Evolutionary conservation across 169 alveolate species (phyloP), one percentile per base, ranked within the genome.

Genomic region (Plasmodium gonderi): DNA sequence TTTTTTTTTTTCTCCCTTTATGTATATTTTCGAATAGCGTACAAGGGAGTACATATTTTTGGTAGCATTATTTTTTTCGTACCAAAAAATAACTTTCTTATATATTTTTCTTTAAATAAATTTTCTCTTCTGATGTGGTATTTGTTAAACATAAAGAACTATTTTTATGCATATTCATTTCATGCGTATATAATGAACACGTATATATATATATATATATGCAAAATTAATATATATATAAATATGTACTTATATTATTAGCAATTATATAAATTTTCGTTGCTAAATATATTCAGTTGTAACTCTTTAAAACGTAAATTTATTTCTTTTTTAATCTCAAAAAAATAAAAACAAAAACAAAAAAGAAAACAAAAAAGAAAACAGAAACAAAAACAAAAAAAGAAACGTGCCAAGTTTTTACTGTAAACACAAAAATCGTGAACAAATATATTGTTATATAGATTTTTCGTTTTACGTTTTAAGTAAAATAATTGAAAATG

Each of bases 1-100:
- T 49, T 49, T 60, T 60, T 60, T n/a, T 60, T 60, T 60, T 60
- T n/a, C n/a, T n/a, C n/a, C n/a, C n/a, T n/a, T 60, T 60, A 60
- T 60, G 72, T 23, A 20, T 60, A 60, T 36, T 20, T 60, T 60
- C 38, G 72, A 36, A 60, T 60, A 60, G 72, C 72, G 72, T 60
- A 23, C 72, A n/a, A n/a, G 40, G 72, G 72, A 29, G 72, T n/a
- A 36, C 38, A 36, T 29, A 11, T 29, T 36, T 29, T 14, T 29
- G 26, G 72, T 36, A 60, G 72, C 26, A 60, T 60, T 11, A 51
- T 20, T 60, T 5, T 51, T 20, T 60, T 60, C 36, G 40, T n/a
- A 36, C 72, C 72, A 6, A 17, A 60, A 60, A 60, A 23, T 23
- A 60, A 29, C 72, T 60, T 20, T 60, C 72, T 6, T 60, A 29